These are phyloP conservation scores for Boletus smithii DNA, from an alignment of 1,284 basidiomycete genomes.

Conservation along the genomic window DNA sequence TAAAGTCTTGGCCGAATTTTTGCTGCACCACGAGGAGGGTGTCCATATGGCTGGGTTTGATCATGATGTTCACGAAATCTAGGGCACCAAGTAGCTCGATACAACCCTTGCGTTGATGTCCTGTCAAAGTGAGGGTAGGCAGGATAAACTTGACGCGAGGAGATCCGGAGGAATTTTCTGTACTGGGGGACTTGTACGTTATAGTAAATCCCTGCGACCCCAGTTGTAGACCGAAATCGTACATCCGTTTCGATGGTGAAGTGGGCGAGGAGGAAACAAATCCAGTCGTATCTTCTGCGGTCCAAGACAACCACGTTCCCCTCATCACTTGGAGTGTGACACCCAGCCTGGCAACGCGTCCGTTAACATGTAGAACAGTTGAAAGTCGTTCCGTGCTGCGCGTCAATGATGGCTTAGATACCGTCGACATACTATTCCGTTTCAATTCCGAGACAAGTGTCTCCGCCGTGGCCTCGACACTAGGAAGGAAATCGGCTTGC, in stretches of 20 bases:
- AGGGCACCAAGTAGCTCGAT: conserved; percentile 59
- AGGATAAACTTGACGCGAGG: conserved; percentile 58
- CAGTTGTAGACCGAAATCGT: conserved; percentile 62
- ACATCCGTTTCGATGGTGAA: conserved; percentile 34
- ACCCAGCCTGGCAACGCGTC: conserved; percentile 45
- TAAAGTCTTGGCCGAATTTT: conserved; percentile 83
- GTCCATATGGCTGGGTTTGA: conserved; percentile 80
- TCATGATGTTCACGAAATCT: conserved; percentile 64
- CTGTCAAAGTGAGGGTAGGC: conserved; percentile 61
- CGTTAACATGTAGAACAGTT: conserved; percentile 47
- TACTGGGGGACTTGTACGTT: conserved; percentile 44
- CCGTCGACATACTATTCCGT: conserved; percentile 27
- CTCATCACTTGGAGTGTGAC: conserved; percentile 77
- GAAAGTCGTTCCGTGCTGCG: conserved; percentile 26
- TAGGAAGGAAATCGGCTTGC: conserved; percentile 72
- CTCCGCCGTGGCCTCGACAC: conserved; percentile 61
- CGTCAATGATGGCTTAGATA: conserved; percentile 24
- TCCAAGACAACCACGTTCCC: conserved; percentile 80
- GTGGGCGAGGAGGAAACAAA: conserved; percentile 45
- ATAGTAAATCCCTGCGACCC: conserved; percentile 64
- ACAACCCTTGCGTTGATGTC: conserved; percentile 46
- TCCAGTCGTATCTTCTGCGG: conserved; percentile 47
- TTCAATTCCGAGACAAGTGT: conserved; percentile 63
- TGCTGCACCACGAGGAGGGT: conserved; percentile 75
- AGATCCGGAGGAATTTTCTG: conserved; percentile 36